phyloP scores from a whole-genome alignment of 176 grass and related monocot species.

The Olyra latifolia region DNA sequence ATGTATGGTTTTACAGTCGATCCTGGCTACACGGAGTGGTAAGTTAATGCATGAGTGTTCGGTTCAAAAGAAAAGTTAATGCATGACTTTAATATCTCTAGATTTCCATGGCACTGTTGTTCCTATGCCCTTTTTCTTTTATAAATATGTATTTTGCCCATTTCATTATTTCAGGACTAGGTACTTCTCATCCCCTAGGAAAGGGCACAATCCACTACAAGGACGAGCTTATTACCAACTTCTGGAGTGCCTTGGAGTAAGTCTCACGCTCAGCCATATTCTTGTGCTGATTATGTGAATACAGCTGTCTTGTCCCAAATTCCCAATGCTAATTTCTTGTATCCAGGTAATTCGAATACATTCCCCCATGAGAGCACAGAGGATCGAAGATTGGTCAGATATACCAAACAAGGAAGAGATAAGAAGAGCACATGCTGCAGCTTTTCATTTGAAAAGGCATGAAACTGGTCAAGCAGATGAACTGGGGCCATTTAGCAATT shows the following conservation, averaged over 20 bases:
- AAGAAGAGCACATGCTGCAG: conserved; percentile 59
- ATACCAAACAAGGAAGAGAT: conserved; percentile 80
- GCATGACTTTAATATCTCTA: conserved; percentile 2
- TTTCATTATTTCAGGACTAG: conserved; percentile 69
- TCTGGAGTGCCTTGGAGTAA: conserved; percentile 95
- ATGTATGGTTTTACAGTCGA: conserved; percentile 97
- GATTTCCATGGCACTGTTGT: conserved; percentile 4
- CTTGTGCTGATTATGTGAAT: background rate
- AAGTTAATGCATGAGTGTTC: conserved; percentile 29
- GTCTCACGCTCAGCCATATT: background rate
- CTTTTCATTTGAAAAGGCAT: conserved; percentile 62
- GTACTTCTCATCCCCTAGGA: conserved; percentile 83
- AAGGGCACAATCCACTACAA: conserved; percentile 96
- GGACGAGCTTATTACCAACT: conserved; percentile 98
- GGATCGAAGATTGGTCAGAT: conserved; percentile 81
- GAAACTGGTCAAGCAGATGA: conserved; percentile 49
- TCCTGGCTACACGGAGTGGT: conserved; percentile 97
- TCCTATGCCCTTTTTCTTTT: background rate
- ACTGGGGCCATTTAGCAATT: conserved; percentile 71
- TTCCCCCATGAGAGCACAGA: conserved; percentile 88
- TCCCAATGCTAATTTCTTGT: conserved; percentile 2
- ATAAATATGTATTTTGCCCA: conserved; percentile 25
- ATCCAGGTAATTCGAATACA: conserved; percentile 82
- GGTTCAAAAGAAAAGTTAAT: no score
- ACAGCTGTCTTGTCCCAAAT: background rate